A percentile compares a stretch with the other conserved stretches of the same genome.
phyloP scores from a whole-genome alignment of 306 rosid species.

The Medicago ruthenica region DNA sequence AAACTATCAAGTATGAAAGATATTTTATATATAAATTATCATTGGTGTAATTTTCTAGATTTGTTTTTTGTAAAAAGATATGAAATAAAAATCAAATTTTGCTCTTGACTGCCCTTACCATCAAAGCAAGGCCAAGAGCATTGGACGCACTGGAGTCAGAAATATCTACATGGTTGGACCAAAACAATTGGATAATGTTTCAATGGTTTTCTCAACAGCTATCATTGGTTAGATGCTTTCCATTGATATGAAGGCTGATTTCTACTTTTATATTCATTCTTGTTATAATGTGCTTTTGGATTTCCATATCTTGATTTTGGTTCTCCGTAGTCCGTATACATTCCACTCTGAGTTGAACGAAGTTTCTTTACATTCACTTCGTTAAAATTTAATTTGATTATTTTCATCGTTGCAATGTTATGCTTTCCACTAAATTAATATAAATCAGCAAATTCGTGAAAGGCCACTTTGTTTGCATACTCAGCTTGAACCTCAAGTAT shows the following conservation, averaged over 20 bases:
- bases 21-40: no score
- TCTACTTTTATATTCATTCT: constrained; percentile 24
- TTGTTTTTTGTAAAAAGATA: no score
- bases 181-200: no score
- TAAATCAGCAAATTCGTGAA: not conserved
- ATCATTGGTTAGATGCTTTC: no score
- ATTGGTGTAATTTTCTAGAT: no score
- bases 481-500: constrained; percentile 21
- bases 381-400: not conserved
- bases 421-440: constrained; percentile 5
- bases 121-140: no score
- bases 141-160: no score
- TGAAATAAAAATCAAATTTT: no score
- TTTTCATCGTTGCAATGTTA: not conserved
- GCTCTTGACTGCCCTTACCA: no score
- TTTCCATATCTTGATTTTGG: not conserved
- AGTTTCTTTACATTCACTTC: constrained; percentile 1
- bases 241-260: constrained; percentile 2
- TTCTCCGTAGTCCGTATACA: not conserved
- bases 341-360: not conserved
- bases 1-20: no score
- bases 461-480: not conserved
- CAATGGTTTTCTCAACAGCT: no score
- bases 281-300: constrained; percentile 10
- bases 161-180: no score